Base-by-base conservation (phyloP, 208 protist species). In the Tritrichomonas musculus region DNA sequence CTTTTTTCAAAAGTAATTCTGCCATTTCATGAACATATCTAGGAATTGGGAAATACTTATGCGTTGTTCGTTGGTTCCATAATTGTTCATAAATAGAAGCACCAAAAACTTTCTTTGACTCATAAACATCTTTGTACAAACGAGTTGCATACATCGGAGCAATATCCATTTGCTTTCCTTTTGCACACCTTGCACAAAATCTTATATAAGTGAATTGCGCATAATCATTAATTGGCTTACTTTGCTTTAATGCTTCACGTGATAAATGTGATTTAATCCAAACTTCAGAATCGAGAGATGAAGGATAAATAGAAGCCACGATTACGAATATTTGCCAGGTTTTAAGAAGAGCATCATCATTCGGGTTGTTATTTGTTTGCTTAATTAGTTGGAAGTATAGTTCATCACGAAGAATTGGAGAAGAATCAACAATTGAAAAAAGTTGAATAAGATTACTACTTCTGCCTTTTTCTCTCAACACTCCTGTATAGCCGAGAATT, bases 251-350 rank as follows among this genome's bases (percentile, higher is more conserved):
- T 30, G 41, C 27, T 39, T 57, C 44, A 3, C n/a, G n/a, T n/a
- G n/a, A n/a, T 27, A 88, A 57, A 30, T 88, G 47, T 53, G 77
- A 88, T 88, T 57, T 88, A 14, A 88, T 60, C 77, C 77, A 88
- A 1, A 88, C 20, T 50, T 88, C 77, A 33, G 27, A 33, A 33
- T 60, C 47, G 3, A 25, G 25, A 0, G 77, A 88, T 60, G 77
- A 88, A 41, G 77, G 77, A 30, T 57, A 88, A 39, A 88, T 53
- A 27, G 77, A 57, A 41, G 77, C 41, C 2, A 57, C 8, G 39
- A 47, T 57, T 33, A 88, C 14, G 5, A 88, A 57, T 27, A 88
- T 22, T 9, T 88, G 27, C 77, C 77, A 88, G 5, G 47, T 49
- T 17, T 30, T 13, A 33, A 53, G 9, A 4, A 33, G 27, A 11